Conservation (phyloP, 148 eudicot species). For the Spergularia bocconei region DNA sequence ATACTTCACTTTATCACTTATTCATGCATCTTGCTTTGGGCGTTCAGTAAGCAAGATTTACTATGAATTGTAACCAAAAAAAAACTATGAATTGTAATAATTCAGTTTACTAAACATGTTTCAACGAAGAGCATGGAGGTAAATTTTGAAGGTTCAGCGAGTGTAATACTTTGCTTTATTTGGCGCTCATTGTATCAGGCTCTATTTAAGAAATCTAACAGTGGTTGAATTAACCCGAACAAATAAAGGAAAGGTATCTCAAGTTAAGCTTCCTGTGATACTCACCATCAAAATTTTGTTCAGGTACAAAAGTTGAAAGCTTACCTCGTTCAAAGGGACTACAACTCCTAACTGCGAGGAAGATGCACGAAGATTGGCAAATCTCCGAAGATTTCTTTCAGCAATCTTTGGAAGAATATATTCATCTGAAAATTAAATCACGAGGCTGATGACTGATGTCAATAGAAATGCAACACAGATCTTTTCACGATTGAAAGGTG, state of each 20-base stretch:
- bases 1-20: neutral
- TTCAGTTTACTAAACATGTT: neutral
- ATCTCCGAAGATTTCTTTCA: slow-evolving; percentile 80
- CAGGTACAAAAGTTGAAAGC: neutral
- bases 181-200: too few species aligned
- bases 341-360: slow-evolving; percentile 58
- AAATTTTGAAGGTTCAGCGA: neutral
- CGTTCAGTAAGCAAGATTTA: neutral
- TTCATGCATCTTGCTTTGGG: neutral
- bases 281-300: neutral
- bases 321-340: slow-evolving; percentile 66
- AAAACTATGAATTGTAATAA: neutral
- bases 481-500: neutral
- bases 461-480: neutral
- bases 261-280: too few species aligned
- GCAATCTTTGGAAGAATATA: slow-evolving; percentile 94
- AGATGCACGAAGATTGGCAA: slow-evolving; percentile 63
- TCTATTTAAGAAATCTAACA: too few species aligned
- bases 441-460: slow-evolving; percentile 11
- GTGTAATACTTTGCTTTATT: neutral
- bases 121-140: neutral
- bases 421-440: slow-evolving; percentile 51
- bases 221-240: too few species aligned
- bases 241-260: too few species aligned
- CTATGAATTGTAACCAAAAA: neutral